These are phyloP conservation scores for Macrotyloma uniflorum DNA, from an alignment of 306 rosid genomes.

Conservation along the genomic window DNA sequence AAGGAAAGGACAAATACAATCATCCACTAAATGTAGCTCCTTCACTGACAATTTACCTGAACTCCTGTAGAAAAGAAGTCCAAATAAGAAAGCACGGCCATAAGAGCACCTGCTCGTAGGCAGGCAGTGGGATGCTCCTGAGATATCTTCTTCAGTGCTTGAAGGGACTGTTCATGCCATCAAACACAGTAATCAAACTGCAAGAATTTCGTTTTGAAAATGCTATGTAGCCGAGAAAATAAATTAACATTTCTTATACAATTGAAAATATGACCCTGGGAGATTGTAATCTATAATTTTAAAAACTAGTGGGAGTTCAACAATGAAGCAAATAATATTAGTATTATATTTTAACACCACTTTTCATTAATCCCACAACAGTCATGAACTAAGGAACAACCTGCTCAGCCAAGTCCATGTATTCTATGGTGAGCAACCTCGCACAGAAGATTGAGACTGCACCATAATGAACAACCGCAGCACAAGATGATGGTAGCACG, in stretches of 20 bases:
- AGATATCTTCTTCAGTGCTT: constrained; percentile 96
- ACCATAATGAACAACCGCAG: constrained; percentile 96
- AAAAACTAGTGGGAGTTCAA: neutral
- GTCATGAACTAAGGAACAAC: constrained; percentile 46
- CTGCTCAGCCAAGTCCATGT: constrained; percentile 99
- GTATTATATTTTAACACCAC: neutral
- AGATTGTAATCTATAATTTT: neutral
- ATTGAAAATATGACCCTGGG: neutral
- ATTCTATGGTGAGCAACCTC: constrained; percentile 91
- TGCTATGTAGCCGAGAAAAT: neutral
- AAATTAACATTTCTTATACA: neutral
- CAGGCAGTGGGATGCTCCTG: constrained; percentile 99
- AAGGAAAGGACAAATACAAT: neutral
- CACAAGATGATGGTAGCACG: constrained; percentile 95
- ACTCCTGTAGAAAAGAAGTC: constrained; percentile 98
- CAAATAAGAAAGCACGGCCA: constrained; percentile 97
- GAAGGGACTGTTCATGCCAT: constrained; percentile 82
- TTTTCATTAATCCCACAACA: constrained; percentile 13
- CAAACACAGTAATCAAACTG: constrained; percentile 33
- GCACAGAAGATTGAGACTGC: constrained; percentile 97
- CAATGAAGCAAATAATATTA: neutral
- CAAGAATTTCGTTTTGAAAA: neutral
- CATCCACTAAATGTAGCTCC: neutral
- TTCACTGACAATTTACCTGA: constrained; percentile 61
- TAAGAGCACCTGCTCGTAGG: constrained; percentile 98